Conservation (phyloP, 2,329 filamentous ascomycete genomes). For the Paraphaeosphaeria minitans region DNA sequence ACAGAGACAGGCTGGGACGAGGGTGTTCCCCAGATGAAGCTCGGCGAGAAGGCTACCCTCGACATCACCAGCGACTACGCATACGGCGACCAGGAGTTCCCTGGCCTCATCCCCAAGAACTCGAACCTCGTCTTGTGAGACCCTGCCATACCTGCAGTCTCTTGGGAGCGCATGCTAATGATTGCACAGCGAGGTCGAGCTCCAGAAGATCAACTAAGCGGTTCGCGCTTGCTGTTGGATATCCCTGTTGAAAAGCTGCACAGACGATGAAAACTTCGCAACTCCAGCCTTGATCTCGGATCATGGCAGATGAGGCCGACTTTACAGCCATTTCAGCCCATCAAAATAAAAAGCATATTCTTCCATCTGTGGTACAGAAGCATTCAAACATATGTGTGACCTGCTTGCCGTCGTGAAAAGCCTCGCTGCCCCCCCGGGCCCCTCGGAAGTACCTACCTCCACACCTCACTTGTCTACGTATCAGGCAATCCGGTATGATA, state of each 20-base stretch:
- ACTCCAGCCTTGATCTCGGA: background rate
- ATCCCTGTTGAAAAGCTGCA: background rate
- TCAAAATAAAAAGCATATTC: background rate
- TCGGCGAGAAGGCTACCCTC: slow-evolving; percentile 86
- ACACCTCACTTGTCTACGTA: no score
- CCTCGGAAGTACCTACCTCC: background rate
- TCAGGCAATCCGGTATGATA: background rate
- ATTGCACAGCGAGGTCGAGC: slow-evolving; percentile 35
- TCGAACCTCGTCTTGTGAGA: slow-evolving; percentile 82
- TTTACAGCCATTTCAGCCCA: background rate
- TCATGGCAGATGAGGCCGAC: background rate
- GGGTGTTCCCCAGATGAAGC: slow-evolving; percentile 74
- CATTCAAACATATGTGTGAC: background rate
- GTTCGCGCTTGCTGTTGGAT: background rate
- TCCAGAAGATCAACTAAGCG: slow-evolving; percentile 41
- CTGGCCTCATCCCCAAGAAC: slow-evolving; percentile 74
- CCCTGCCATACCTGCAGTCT: background rate
- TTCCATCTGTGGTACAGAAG: background rate
- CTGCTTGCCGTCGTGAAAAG: background rate
- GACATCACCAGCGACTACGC: slow-evolving; percentile 73
- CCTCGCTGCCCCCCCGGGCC: background rate
- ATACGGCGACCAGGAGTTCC: slow-evolving; percentile 62
- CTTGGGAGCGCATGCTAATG: slow-evolving; percentile 9
- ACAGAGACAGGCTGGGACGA: slow-evolving; percentile 58
- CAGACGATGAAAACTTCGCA: background rate